phyloP scores from a whole-genome alignment of 2,329 filamentous ascomycete genomes.

The Diatrype stigma region DNA sequence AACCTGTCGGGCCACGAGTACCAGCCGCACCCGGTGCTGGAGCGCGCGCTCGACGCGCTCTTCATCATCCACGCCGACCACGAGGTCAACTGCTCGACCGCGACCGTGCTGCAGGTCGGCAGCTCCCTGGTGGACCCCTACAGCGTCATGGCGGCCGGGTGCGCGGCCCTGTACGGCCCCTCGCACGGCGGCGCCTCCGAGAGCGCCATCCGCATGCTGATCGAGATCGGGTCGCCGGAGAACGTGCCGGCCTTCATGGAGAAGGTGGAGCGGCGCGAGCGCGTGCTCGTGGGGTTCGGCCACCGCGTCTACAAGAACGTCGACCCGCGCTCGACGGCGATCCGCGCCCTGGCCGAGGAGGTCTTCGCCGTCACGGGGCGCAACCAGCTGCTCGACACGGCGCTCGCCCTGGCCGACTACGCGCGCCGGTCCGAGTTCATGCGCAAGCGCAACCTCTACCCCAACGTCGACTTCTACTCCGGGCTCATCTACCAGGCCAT shows the following conservation, averaged over 20 bases:
- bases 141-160: constrained; percentile 47
- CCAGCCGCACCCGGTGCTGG: constrained; percentile 44
- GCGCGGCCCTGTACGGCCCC: constrained; percentile 51
- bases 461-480: constrained; percentile 50
- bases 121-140: constrained; percentile 53
- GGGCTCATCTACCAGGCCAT: constrained; percentile 50
- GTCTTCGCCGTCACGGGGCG: constrained; percentile 47
- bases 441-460: constrained; percentile 44
- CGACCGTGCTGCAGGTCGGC: constrained; percentile 52
- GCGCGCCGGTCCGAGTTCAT: constrained; percentile 44
- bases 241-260: constrained; percentile 48
- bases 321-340: constrained; percentile 48
- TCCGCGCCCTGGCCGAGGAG: constrained; percentile 44
- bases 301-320: constrained; percentile 52
- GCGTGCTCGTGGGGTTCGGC: constrained; percentile 51
- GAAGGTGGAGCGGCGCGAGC: constrained; percentile 45
- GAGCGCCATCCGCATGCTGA: constrained; percentile 50
- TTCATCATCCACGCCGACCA: constrained; percentile 56
- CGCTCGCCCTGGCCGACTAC: constrained; percentile 40
- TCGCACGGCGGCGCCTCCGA: constrained; percentile 58
- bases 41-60: constrained; percentile 47
- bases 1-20: constrained; percentile 44
- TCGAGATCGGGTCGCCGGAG: constrained; percentile 45
- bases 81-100: constrained; percentile 55
- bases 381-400: constrained; percentile 48